These are phyloP conservation scores for Podaxis rugospora DNA, from an alignment of 768 basidiomycete species.

Conservation along the genomic window DNA sequence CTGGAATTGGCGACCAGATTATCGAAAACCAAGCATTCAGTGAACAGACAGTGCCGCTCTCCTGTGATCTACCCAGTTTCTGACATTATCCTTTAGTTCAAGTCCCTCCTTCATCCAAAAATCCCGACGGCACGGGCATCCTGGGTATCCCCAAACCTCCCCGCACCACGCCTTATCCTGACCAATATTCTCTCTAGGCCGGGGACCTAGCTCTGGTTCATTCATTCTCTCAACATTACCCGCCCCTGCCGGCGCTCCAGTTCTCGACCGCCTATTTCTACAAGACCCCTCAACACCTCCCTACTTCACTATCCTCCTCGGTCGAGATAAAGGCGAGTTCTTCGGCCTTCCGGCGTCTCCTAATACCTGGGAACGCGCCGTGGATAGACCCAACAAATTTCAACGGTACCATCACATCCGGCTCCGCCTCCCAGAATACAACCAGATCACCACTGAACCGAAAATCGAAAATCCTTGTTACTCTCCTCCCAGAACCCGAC, in stretches of 20 bases:
- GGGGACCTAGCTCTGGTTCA: conserved; percentile 61
- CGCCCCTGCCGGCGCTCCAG: conserved; percentile 39
- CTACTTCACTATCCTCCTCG: conserved; percentile 59
- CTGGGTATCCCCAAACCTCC: conserved; percentile 15
- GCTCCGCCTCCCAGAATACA: conserved; percentile 47
- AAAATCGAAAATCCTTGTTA: conserved; percentile 49
- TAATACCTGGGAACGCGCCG: not conserved
- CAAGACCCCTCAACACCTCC: conserved; percentile 56
- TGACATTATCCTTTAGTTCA: conserved; percentile 32
- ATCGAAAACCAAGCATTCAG: conserved; percentile 43
- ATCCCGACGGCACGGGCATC: conserved; percentile 28
- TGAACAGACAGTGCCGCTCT: conserved; percentile 26
- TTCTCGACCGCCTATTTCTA: conserved; percentile 62
- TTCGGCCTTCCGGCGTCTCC: not conserved
- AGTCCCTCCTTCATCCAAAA: conserved; percentile 24
- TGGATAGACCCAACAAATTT: conserved; percentile 42
- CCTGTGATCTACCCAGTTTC: not conserved
- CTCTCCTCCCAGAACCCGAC: conserved; percentile 24
- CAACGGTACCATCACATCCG: conserved; percentile 60
- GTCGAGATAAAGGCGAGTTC: conserved; percentile 40
- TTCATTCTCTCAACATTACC: conserved; percentile 33
- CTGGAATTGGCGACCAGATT: conserved; percentile 40
- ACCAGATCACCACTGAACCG: conserved; percentile 44
- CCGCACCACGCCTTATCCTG: not conserved
- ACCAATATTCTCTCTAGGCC: conserved; percentile 38